Conservation (phyloP, 176 grass and related monocot species). For the Triticum timopheevii region DNA sequence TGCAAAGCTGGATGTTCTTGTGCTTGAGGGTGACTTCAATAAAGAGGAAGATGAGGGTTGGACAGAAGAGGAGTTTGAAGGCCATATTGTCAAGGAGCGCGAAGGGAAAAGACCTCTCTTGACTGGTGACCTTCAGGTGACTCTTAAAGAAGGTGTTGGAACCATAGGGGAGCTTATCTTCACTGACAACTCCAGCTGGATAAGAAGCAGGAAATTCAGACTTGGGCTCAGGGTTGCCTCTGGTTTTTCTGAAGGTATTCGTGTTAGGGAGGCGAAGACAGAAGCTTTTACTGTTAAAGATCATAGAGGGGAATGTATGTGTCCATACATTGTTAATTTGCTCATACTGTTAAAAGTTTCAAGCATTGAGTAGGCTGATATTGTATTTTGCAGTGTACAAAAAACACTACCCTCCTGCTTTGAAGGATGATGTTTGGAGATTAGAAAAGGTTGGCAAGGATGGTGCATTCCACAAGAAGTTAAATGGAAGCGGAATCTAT, state of each 20-base stretch:
- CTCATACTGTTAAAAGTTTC: constrained; percentile 21
- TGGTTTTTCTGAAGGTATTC: constrained; percentile 72
- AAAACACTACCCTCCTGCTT: constrained; percentile 85
- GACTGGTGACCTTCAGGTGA: constrained; percentile 84
- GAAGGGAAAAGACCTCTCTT: constrained; percentile 93
- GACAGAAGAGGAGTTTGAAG: constrained; percentile 87
- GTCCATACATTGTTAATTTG: constrained; percentile 7
- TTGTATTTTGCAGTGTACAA: constrained; percentile 79
- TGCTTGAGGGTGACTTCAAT: constrained; percentile 91
- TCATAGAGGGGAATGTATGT: constrained; percentile 90
- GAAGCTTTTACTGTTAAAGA: constrained; percentile 95
- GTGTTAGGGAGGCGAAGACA: constrained; percentile 83
- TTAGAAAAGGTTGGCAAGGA: constrained; percentile 95
- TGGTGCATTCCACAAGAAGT: constrained; percentile 89
- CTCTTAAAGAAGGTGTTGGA: constrained; percentile 94
- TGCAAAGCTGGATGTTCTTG: constrained; percentile 84
- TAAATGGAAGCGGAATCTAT: constrained; percentile 61
- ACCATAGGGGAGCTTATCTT: constrained; percentile 91
- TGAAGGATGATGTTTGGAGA: constrained; percentile 96
- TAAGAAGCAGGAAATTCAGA: constrained; percentile 93
- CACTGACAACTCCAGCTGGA: constrained; percentile 96
- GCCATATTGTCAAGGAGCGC: constrained; percentile 78
- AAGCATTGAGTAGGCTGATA: constrained; percentile 15
- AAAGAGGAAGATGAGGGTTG: constrained; percentile 86
- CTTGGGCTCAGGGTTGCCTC: constrained; percentile 71